These are phyloP conservation scores for Pythium coloratum DNA, from an alignment of 352 stramenopile genomes.

Conservation along the genomic window DNA sequence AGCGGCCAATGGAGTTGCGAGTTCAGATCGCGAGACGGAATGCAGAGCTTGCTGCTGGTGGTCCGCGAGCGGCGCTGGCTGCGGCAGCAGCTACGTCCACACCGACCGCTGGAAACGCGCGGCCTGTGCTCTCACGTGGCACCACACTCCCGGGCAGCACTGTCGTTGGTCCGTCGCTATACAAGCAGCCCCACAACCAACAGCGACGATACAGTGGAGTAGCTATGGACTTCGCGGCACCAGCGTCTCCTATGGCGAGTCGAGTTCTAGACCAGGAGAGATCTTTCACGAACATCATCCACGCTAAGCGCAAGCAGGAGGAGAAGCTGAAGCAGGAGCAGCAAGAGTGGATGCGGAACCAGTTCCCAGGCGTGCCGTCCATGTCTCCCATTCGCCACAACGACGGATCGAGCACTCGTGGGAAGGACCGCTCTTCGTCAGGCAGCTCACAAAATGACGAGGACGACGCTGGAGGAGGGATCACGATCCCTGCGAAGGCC, in stretches of 20 bases:
- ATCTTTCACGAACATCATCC: slow-evolving; percentile 60
- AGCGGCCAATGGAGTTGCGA: slow-evolving; percentile 48
- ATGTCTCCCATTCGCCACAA: slow-evolving; percentile 35
- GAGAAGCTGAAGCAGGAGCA: slow-evolving; percentile 71
- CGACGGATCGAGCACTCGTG: neutral
- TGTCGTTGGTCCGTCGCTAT: neutral
- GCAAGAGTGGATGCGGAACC: slow-evolving; percentile 67
- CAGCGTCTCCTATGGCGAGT: slow-evolving; percentile 63
- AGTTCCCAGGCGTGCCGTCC: slow-evolving; percentile 21
- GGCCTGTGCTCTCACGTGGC: slow-evolving; percentile 10
- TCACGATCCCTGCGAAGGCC: slow-evolving; percentile 31
- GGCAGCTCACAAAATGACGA: slow-evolving; percentile 11
- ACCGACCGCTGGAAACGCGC: slow-evolving; percentile 4
- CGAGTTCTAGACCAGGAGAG: slow-evolving; percentile 58
- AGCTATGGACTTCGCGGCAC: slow-evolving; percentile 29
- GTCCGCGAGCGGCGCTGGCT: neutral
- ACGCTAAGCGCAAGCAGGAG: slow-evolving; percentile 64
- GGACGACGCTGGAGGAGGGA: slow-evolving; percentile 17
- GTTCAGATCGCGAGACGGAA: slow-evolving; percentile 85
- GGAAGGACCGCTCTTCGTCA: neutral
- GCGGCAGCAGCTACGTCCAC: slow-evolving; percentile 7
- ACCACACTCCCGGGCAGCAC: slow-evolving; percentile 16
- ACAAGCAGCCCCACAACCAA: slow-evolving; percentile 6
- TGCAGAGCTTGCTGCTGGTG: slow-evolving; percentile 31
- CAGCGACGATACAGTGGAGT: slow-evolving; percentile 1